Evolutionary conservation across 352 stramenopile species (phyloP), one percentile per base, ranked within the genome.

Genomic region (Pythium catenulatum): DNA sequence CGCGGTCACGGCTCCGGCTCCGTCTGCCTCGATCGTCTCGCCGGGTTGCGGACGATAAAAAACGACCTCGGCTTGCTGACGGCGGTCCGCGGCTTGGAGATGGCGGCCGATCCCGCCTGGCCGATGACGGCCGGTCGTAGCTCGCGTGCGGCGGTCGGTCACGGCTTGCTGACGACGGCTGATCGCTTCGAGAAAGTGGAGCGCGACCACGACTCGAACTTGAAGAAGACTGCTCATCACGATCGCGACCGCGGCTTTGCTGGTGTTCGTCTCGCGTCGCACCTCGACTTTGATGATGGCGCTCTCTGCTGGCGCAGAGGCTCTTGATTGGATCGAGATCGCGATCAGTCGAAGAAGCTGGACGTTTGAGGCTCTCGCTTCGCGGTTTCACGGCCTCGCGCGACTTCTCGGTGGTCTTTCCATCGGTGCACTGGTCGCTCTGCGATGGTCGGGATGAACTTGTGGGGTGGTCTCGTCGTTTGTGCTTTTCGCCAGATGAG

Each of bases 311-410:
- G 19, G 43, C 4, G 19, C 72, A 37, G 4, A 37, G 23, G 52
- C 27, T 58, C 32, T 86, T 86, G 37, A 5, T 80, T 1, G 80
- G 61, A 3, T 78, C 70, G 1, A 3, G 8, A 11, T 86, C 80
- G 9, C 80, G 46, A 25, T 56, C 45, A 21, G 34, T 27, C 46
- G 61, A 14, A 46, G 56, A 34, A 21, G 50, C 36, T 25, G 58
- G 52, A 17, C 80, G 80, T 50, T 86, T 86, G 25, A 65, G 41
- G 3, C 37, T n/a, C n/a, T n/a, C n/a, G n/a, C n/a, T n/a, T n/a
- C n/a, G n/a, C 77, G 39, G 65, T 69, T 36, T 17, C 7, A 59
- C 39, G 15, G 34, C 19, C 15, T 19, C 2, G 39, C n/a, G n/a
- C 14, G 2, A 27, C 23, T 25, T 73, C 39, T 25, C 63, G 46